These are phyloP conservation scores for Vickermania spadyakhi DNA, from an alignment of 208 protist species.

Conservation along the genomic window DNA sequence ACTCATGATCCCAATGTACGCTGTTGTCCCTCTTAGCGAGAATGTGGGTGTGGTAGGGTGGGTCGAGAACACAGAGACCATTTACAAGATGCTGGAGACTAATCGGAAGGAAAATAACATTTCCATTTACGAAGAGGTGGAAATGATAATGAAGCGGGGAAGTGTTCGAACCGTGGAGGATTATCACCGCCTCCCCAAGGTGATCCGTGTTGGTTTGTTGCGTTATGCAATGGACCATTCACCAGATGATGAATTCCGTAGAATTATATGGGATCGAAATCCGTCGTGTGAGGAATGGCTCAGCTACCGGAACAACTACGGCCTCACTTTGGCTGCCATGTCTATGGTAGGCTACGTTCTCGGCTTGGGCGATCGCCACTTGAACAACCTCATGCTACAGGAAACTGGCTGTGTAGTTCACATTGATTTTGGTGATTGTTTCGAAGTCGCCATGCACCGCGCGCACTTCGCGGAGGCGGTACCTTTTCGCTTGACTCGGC, in stretches of 20 bases:
- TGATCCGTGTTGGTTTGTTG: constrained; percentile 82
- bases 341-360: constrained; percentile 98
- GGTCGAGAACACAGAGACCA: constrained; percentile 97
- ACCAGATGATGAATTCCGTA: constrained; percentile 93
- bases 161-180: constrained; percentile 65
- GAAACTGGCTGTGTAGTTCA: constrained; percentile 97
- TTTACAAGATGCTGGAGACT: constrained; percentile 88
- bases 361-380: constrained; percentile 99
- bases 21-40: constrained; percentile 98
- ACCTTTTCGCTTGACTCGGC: constrained; percentile 99
- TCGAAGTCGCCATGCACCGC: constrained; percentile 98
- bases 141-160: constrained; percentile 69
- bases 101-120: constrained; percentile 49
- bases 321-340: constrained; percentile 98
- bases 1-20: constrained; percentile 93
- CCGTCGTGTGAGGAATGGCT: constrained; percentile 98
- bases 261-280: constrained; percentile 96
- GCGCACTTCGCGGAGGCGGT: constrained; percentile 99
- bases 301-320: constrained; percentile 96
- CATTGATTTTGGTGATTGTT: constrained; percentile 99
- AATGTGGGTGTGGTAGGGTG: constrained; percentile 99
- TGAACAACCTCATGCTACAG: constrained; percentile 99
- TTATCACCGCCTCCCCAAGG: constrained; percentile 72
- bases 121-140: constrained; percentile 83
- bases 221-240: constrained; percentile 91